Percentiles rank a stretch among this genome's conserved stretches.
Evolutionary conservation across 2,329 filamentous ascomycete genomes (phyloP).

Genomic region (Macroventuria anomochaeta): DNA sequence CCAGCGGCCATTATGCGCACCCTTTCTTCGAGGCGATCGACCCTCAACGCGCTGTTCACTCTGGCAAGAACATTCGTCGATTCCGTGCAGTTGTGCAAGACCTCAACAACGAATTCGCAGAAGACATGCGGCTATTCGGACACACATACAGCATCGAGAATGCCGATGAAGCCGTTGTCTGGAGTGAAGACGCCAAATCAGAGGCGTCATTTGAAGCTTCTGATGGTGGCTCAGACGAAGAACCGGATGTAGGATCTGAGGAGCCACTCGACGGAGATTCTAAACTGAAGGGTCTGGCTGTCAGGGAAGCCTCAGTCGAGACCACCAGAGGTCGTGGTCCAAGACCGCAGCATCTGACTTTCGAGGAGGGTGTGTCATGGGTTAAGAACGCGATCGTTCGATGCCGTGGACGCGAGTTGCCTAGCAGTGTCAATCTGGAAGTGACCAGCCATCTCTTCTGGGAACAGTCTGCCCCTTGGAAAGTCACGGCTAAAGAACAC

Average conservation of each 20-base stretch:
- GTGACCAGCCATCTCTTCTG: conserved; percentile 65
- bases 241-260: too few relatives aligned
- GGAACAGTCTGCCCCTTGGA: conserved; percentile 64
- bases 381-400: conserved; percentile 49
- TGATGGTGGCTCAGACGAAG: too few relatives aligned
- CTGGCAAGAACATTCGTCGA: conserved; percentile 44
- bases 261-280: too few relatives aligned
- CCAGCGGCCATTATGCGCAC: conserved; percentile 61
- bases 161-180: neutral
- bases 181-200: too few relatives aligned
- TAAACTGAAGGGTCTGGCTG: too few relatives aligned
- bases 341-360: neutral
- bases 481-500: conserved; percentile 45
- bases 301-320: too few relatives aligned
- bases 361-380: conserved; percentile 48
- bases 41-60: conserved; percentile 21
- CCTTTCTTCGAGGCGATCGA: conserved; percentile 56
- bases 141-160: conserved; percentile 39
- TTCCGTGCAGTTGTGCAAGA: conserved; percentile 63
- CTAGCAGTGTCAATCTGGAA: conserved; percentile 65
- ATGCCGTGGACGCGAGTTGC: conserved; percentile 62
- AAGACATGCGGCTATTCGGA: conserved; percentile 52
- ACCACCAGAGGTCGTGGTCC: too few relatives aligned
- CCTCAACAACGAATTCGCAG: conserved; percentile 55
- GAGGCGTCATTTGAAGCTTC: too few relatives aligned